Evolutionary conservation across 2,329 filamentous ascomycete species (phyloP), one percentile per base, ranked within the genome.

Genomic region (Stemphylium vesicarium): DNA sequence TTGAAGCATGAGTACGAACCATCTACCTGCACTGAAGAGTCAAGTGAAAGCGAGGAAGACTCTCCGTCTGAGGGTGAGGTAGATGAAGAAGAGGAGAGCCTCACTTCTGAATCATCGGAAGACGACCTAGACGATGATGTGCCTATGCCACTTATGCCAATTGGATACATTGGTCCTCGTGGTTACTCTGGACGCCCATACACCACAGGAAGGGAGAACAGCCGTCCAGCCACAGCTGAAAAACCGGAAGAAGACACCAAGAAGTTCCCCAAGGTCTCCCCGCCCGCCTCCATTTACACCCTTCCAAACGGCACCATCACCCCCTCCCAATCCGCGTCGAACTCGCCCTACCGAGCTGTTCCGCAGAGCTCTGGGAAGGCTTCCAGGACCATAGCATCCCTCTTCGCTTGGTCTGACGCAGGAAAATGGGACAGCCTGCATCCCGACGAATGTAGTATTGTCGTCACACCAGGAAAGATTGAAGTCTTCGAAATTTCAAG

Each of bases 1-100:
- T 81, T 99, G 44, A 99, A 99, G 78, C 94, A 98, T 71, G 94
- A 99, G 77, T 99, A 97, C 68, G 88, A 93, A 59, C 94, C 94
- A 12, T 98, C 95, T 13, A 87, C 85, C 6, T 85, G 85, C 40
- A 88, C 86, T 0, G 84, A 85, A 37, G 85, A 85, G 6, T 82
- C 82, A 8, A 82, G 80, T 1, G 81, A 85, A 50, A 87, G 83
- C 40, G 84, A 85, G 42, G 78, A 81, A 38, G 84, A 82, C 4
- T 77, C 77, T 5, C 72, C 33, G 4, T 66, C 64, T 1, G 66
- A 65, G 18, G 65, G 80, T 37, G 84, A 82, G 12, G 78, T 77
- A 7, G 74, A 18, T 12, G 42, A 71, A 11, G 74, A 73, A 16
- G 86, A 88, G 26, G 79, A 84, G 16, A 79, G 78, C 10, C 50